A percentile compares a stretch with the other conserved stretches of the same genome.
Conservation (phyloP, 129 eudicot genomes). For the Calendula officinalis region DNA sequence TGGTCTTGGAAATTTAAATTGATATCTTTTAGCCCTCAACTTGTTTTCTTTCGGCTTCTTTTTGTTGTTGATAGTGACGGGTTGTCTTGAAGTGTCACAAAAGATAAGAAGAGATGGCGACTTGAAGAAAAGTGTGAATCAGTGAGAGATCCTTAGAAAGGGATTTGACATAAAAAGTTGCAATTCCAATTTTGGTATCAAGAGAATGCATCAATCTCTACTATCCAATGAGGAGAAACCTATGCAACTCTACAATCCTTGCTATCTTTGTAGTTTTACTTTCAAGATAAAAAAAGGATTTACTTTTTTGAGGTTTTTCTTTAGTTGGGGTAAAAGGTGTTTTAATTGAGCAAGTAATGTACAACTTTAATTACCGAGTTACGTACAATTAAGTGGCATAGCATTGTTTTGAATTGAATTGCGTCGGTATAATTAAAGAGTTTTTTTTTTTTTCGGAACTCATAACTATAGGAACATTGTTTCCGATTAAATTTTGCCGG, state of each 20-base stretch:
- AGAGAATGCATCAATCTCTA: slow-evolving; percentile 33
- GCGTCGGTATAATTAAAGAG: background rate
- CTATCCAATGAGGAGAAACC: slow-evolving; percentile 27
- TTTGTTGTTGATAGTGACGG: slow-evolving; percentile 42
- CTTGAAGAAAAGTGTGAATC: slow-evolving; percentile 76
- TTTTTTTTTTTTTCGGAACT: no score
- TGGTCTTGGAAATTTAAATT: slow-evolving; percentile 32
- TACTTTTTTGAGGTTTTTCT: background rate
- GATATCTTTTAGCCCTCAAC: slow-evolving; percentile 33
- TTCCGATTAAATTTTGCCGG: background rate
- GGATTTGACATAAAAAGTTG: slow-evolving; percentile 67
- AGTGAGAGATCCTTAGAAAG: slow-evolving; percentile 74
- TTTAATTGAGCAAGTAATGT: background rate
- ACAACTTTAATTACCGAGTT: background rate
- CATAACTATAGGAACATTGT: background rate
- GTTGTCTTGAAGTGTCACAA: slow-evolving; percentile 67
- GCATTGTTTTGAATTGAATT: background rate
- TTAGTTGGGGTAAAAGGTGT: slow-evolving; percentile 2
- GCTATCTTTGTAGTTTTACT: slow-evolving; percentile 19
- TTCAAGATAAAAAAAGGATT: slow-evolving; percentile 21
- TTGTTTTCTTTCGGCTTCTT: slow-evolving; percentile 48
- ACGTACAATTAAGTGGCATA: background rate
- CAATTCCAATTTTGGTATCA: slow-evolving; percentile 43
- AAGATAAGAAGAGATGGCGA: slow-evolving; percentile 67
- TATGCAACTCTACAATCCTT: slow-evolving; percentile 26